Evolutionary conservation across 129 eudicot species (phyloP).

Genomic region (Kitagawia praeruptora): DNA sequence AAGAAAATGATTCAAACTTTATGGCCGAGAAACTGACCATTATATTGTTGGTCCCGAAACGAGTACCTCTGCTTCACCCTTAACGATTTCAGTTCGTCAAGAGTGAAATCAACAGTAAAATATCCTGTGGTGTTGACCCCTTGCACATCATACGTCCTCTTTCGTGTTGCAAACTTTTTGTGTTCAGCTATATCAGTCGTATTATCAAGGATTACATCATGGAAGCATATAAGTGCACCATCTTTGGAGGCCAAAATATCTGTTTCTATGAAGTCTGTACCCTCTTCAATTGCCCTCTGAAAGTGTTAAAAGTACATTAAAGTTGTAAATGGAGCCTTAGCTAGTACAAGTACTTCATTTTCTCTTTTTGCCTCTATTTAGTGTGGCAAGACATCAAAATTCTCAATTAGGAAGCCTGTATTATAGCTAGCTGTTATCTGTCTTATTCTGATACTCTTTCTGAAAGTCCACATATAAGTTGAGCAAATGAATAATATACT

Average conservation of each 20-base stretch:
- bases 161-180: constrained; percentile 56
- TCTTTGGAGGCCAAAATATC: constrained; percentile 76
- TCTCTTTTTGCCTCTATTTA: background rate
- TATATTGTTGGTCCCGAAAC: constrained; percentile 78
- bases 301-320: background rate
- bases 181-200: constrained; percentile 59
- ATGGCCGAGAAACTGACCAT: constrained; percentile 42
- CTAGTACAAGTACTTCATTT: background rate
- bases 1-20: constrained; percentile 4
- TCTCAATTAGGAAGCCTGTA: background rate
- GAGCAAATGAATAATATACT: background rate
- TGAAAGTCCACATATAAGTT: background rate
- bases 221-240: constrained; percentile 81
- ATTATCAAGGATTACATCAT: constrained; percentile 67
- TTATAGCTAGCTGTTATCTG: background rate
- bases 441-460: background rate
- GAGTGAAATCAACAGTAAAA: constrained; percentile 74
- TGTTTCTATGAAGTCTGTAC: constrained; percentile 90
- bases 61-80: constrained; percentile 61
- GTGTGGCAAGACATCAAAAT: background rate
- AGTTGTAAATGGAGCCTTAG: background rate
- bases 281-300: constrained; percentile 95
- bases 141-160: constrained; percentile 75
- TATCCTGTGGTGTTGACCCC: constrained; percentile 57
- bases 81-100: constrained; percentile 63